A percentile compares a stretch with the other conserved stretches of the same genome.
These are phyloP conservation scores for Globisporangium yorkense DNA, from an alignment of 352 stramenopile genomes.

Conservation along the genomic window DNA sequence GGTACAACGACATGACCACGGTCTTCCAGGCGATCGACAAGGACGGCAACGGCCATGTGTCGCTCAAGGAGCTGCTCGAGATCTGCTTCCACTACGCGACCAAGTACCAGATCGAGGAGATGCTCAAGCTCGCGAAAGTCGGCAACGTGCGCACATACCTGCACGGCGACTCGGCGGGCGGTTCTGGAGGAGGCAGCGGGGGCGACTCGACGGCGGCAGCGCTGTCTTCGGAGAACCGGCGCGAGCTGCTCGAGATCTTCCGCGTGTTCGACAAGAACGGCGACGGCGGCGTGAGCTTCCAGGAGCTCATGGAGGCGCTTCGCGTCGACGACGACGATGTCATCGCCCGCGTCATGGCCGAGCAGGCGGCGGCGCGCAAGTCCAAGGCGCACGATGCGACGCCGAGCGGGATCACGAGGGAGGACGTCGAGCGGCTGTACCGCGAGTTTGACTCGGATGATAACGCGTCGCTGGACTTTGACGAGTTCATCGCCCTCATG, in stretches of 20 bases:
- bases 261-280: conserved; percentile 64
- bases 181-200: conserved; percentile 3
- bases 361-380: conserved; percentile 21
- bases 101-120: conserved; percentile 51
- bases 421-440: conserved; percentile 54
- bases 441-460: conserved; percentile 43
- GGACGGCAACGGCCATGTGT: conserved; percentile 49
- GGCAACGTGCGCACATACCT: conserved; percentile 49
- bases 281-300: conserved; percentile 54
- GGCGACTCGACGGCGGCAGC: neutral
- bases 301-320: conserved; percentile 71
- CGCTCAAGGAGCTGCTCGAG: conserved; percentile 49
- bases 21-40: conserved; percentile 72
- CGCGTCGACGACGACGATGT: conserved; percentile 63
- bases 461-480: conserved; percentile 52
- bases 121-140: conserved; percentile 66
- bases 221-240: conserved; percentile 27
- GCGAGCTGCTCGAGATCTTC: conserved; percentile 58
- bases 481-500: conserved; percentile 68
- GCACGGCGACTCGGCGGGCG: conserved; percentile 9
- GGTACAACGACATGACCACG: conserved; percentile 49
- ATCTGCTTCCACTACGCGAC: conserved; percentile 67
- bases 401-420: conserved; percentile 43
- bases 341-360: conserved; percentile 32
- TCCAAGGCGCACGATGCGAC: neutral